A percentile compares a stretch with the other conserved stretches of the same genome.
Evolutionary conservation across 768 basidiomycete species (phyloP).

Genomic region (Gloeopeniophorella convolvens): DNA sequence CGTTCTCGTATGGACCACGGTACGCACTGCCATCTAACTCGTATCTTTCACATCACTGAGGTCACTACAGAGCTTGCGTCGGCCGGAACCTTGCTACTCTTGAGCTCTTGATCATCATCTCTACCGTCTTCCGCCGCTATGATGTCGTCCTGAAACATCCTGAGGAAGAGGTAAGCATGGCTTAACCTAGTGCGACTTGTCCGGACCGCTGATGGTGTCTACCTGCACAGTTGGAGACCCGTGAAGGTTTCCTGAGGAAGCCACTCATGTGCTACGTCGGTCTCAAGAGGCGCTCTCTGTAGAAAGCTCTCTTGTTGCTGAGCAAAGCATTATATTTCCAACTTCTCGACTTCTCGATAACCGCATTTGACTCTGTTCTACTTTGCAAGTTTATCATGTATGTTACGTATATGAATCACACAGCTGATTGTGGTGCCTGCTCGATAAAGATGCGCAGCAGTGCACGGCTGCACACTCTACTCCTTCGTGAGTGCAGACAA

Average conservation of each 20-base stretch:
- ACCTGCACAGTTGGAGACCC: conserved; percentile 63
- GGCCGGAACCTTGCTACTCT: conserved; percentile 76
- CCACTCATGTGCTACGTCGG: conserved; percentile 69
- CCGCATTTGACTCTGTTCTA: too few species aligned
- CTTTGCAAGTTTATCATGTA: too few species aligned
- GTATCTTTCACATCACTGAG: not conserved
- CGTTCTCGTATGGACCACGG: conserved; percentile 81
- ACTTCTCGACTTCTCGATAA: too few species aligned
- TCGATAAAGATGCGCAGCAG: too few species aligned
- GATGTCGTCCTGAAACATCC: conserved; percentile 62
- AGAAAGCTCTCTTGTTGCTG: not conserved
- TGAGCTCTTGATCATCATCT: conserved; percentile 73
- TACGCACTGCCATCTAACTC: conserved; percentile 27
- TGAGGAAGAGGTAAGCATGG: conserved; percentile 45
- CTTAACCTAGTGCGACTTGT: too few species aligned
- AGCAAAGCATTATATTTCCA: too few species aligned
- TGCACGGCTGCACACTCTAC: too few species aligned
- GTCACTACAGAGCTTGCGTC: conserved; percentile 59
- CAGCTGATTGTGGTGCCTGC: not conserved
- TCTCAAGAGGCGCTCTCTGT: conserved; percentile 53
- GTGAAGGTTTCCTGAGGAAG: conserved; percentile 87
- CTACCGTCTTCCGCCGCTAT: conserved; percentile 73
- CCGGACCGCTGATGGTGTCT: too few species aligned
- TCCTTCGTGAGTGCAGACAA: too few species aligned
- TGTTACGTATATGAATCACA: too few species aligned